A percentile compares a stretch with the other conserved stretches of the same genome.
Evolutionary conservation across 192 early-diverging fungal species (phyloP).

Genomic region (Coemansia interrupta): DNA sequence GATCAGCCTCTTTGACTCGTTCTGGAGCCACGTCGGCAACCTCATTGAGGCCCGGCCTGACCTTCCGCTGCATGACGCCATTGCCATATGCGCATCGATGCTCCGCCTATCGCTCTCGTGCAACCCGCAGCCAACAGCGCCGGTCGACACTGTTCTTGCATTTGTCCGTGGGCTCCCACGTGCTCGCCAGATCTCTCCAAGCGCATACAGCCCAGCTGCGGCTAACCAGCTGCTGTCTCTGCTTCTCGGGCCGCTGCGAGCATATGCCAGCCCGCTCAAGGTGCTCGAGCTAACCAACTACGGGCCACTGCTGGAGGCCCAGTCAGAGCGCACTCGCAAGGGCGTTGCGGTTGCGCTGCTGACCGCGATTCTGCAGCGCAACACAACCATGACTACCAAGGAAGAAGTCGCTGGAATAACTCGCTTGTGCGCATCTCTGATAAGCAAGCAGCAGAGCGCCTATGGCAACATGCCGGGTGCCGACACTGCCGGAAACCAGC

Average conservation of each 20-base stretch:
- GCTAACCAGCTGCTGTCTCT: conserved; percentile 75
- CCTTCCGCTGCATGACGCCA: conserved; percentile 87
- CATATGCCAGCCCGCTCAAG: conserved; percentile 66
- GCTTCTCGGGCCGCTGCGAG: conserved; percentile 76
- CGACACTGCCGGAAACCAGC: not conserved
- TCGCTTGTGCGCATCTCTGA: conserved; percentile 39
- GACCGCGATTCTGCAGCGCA: conserved; percentile 64
- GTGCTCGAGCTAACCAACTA: conserved; percentile 76
- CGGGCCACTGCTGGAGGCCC: conserved; percentile 75
- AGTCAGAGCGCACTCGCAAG: conserved; percentile 78
- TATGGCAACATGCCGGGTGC: conserved; percentile 1
- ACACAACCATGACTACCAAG: conserved; percentile 52
- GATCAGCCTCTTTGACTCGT: conserved; percentile 82
- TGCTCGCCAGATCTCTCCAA: conserved; percentile 61
- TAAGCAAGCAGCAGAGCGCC: conserved; percentile 12
- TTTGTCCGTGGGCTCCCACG: conserved; percentile 79
- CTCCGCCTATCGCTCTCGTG: conserved; percentile 86
- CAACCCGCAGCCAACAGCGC: conserved; percentile 75
- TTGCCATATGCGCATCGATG: conserved; percentile 82
- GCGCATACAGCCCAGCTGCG: conserved; percentile 67
- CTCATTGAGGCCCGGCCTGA: conserved; percentile 91
- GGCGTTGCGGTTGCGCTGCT: conserved; percentile 78
- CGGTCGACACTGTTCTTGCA: conserved; percentile 87
- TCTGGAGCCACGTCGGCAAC: conserved; percentile 93
- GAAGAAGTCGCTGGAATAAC: conserved; percentile 43